Evolutionary conservation across 352 stramenopile genomes (phyloP).

Genomic region (Pythium insidiosum): DNA sequence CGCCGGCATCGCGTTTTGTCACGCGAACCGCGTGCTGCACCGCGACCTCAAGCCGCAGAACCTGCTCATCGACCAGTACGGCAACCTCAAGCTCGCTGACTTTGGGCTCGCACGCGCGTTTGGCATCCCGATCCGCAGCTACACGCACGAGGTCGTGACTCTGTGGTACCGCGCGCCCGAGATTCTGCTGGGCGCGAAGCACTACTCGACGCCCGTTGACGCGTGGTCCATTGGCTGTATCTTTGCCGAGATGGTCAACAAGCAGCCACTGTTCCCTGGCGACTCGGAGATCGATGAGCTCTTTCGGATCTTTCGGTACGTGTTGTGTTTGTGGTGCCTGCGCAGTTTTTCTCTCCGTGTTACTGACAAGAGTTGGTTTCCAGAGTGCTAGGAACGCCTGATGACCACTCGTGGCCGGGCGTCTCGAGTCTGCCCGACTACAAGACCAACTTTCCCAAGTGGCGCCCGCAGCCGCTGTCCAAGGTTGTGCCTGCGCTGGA

Average conservation of each 20-base stretch:
- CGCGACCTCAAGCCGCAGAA: conserved; percentile 98
- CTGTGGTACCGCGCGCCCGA: too few species aligned
- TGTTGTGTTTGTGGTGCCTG: not conserved
- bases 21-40: conserved; percentile 95
- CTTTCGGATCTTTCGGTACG: conserved; percentile 96
- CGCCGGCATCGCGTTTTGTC: conserved; percentile 90
- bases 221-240: conserved; percentile 92
- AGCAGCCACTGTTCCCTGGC: conserved; percentile 84
- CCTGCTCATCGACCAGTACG: conserved; percentile 83
- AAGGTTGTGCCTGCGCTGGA: conserved; percentile 86
- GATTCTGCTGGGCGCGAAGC: conserved; percentile 90
- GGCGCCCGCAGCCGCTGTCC: conserved; percentile 86
- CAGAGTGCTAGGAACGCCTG: conserved; percentile 94
- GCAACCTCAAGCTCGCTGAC: conserved; percentile 89
- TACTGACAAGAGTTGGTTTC: not conserved
- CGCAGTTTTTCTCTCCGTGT: not conserved
- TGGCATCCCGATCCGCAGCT: conserved; percentile 78
- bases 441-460: conserved; percentile 97
- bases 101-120: conserved; percentile 90
- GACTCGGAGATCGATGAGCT: conserved; percentile 99
- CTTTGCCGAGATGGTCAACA: conserved; percentile 92
- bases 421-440: conserved; percentile 97
- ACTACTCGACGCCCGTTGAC: conserved; percentile 93
- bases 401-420: conserved; percentile 94
- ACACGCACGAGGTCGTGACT: conserved; percentile 94